Base-by-base conservation (phyloP, 805 yeast species). In the Teunomyces aglyptinius region DNA sequence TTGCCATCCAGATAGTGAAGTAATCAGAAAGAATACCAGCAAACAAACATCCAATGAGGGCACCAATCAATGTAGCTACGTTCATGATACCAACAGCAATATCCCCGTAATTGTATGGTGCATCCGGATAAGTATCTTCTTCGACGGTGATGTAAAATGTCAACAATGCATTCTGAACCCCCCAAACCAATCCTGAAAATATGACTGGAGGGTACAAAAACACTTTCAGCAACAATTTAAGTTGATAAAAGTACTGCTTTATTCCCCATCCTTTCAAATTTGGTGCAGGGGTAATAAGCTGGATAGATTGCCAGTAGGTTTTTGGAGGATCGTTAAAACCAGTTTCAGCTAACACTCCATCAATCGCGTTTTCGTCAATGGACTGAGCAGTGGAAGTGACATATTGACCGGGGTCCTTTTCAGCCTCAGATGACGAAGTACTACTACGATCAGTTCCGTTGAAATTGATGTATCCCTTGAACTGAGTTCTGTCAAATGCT, bases 21-120 rank as follows among this genome's bases (percentile, higher is more conserved):
- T 75, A 68, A 58, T 83, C 89, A 22, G 83, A 77, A 19, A 81
- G 43, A 20, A 72, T 58, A 50, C 89, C 88, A 1, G 88, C 86
- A 51, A 80, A 79, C 20, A 81, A 52, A 71, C 87, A 83, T 3
- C 88, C 89, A 48, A 83, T 68, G 24, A 80, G 61, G 1, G 89
- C 85, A 38, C 89, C 89, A 42, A 82, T 75, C 35, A 82, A 67
- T 46, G 84, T 77, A 0, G 92, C 90, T 18, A 86, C 72, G 55
- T 86, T 85, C 90, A 86, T 85, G 35, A 86, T 58, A 0, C 89
- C 90, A 20, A 86, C 88, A 31, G 83, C 86, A 5, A 77, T 74
- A 53, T 82, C 76, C 12, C 82, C 71, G 57, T 83, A 84, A 62
- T 78, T 77, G 75, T 80, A 86, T 8, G 94, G 92, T 0, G 75